phyloP scores from a whole-genome alignment of 192 early-diverging fungal genomes.

The Backusella parvicylindrica region DNA sequence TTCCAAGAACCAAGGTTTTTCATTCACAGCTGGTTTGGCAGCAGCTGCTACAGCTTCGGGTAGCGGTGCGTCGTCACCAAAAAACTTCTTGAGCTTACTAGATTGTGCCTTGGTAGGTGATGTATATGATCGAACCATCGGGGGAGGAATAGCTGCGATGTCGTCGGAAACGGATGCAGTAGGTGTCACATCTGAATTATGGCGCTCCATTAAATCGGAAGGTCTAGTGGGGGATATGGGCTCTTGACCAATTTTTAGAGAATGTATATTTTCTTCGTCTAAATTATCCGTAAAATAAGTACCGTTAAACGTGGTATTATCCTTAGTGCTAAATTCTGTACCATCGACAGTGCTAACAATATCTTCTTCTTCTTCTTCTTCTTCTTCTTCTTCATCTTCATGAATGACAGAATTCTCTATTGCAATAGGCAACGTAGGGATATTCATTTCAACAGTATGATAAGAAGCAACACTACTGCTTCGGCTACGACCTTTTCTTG shows the following conservation, averaged over 20 bases:
- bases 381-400: conserved; percentile 3
- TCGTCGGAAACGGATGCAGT: not conserved
- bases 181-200: not conserved
- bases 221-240: not conserved
- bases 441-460: not conserved
- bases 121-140: not conserved
- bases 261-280: not conserved
- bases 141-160: not conserved
- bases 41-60: conserved; percentile 3
- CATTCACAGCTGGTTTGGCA: not conserved
- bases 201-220: not conserved
- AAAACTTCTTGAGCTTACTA: conserved; percentile 56
- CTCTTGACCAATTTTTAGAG: not conserved
- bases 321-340: not conserved
- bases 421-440: not conserved
- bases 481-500: not conserved
- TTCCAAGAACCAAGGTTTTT: conserved; percentile 63
- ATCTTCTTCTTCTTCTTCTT: not conserved
- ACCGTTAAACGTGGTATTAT: not conserved
- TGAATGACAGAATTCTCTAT: not conserved
- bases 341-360: not conserved
- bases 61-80: conserved; percentile 46
- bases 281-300: not conserved
- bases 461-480: not conserved
- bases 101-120: not conserved